phyloP scores from a whole-genome alignment of 2,329 filamentous ascomycete genomes.

The Talaromyces sp. region DNA sequence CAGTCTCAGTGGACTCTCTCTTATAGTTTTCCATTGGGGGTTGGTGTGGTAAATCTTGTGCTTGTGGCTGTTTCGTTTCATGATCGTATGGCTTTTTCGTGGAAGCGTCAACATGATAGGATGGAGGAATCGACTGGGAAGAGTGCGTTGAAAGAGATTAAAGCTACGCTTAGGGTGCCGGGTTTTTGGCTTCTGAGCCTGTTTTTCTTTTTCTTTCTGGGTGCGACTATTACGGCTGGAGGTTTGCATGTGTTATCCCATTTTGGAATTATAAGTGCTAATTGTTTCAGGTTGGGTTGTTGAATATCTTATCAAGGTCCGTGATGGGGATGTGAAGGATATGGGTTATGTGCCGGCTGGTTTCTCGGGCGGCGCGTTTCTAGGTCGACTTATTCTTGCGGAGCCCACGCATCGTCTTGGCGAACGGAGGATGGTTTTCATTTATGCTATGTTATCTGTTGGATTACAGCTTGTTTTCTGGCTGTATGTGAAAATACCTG shows the following conservation, averaged over 20 bases:
- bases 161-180: slow-evolving; percentile 23
- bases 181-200: slow-evolving; percentile 61
- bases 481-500: slow-evolving; percentile 42
- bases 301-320: slow-evolving; percentile 64
- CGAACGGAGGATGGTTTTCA: slow-evolving; percentile 59
- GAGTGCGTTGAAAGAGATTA: slow-evolving; percentile 26
- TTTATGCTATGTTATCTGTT: slow-evolving; percentile 57
- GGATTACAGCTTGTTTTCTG: slow-evolving; percentile 63
- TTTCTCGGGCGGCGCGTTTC: slow-evolving; percentile 60
- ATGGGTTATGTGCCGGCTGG: slow-evolving; percentile 67
- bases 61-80: slow-evolving; percentile 55
- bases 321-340: slow-evolving; percentile 57
- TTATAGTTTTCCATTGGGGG: slow-evolving; percentile 58
- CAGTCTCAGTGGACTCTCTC: slow-evolving; percentile 57
- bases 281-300: slow-evolving; percentile 56
- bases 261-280: neutral
- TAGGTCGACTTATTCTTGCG: slow-evolving; percentile 60
- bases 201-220: slow-evolving; percentile 68
- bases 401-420: slow-evolving; percentile 64
- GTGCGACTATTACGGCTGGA: slow-evolving; percentile 56
- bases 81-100: slow-evolving; percentile 35
- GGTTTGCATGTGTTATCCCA: slow-evolving; percentile 33
- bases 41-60: slow-evolving; percentile 55
- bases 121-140: neutral
- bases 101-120: neutral